Conservation (phyloP, 257 asterid genomes). For the Solanum appendiculatum region DNA sequence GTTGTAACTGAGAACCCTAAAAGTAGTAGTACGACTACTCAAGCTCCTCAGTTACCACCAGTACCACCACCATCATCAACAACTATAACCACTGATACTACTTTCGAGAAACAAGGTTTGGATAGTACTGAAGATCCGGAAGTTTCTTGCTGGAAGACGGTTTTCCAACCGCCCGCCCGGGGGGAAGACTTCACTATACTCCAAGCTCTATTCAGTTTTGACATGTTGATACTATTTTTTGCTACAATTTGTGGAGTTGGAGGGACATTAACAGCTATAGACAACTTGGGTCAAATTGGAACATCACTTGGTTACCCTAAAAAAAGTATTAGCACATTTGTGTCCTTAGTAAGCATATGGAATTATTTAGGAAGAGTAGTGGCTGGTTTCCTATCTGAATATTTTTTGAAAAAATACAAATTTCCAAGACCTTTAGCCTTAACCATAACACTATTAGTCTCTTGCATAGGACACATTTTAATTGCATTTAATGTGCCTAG, state of each 20-base stretch:
- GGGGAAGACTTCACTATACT: slow-evolving; percentile 75
- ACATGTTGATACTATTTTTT: slow-evolving; percentile 47
- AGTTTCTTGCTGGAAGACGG: slow-evolving; percentile 57
- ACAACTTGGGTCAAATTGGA: slow-evolving; percentile 65
- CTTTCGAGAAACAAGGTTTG: neutral
- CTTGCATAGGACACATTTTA: slow-evolving; percentile 56
- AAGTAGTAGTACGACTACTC: neutral
- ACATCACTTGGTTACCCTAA: slow-evolving; percentile 49
- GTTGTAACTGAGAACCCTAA: slow-evolving; percentile 16
- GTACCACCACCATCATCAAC: neutral
- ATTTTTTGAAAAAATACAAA: slow-evolving; percentile 38
- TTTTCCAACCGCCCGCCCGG: slow-evolving; percentile 42
- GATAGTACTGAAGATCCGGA: neutral
- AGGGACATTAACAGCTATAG: slow-evolving; percentile 73
- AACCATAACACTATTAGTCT: slow-evolving; percentile 28
- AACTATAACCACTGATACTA: neutral
- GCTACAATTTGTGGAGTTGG: slow-evolving; percentile 79
- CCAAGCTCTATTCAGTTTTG: slow-evolving; percentile 60
- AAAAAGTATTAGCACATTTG: slow-evolving; percentile 60
- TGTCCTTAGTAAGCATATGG: slow-evolving; percentile 79
- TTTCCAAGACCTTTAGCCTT: slow-evolving; percentile 59
- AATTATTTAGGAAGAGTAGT: slow-evolving; percentile 66
- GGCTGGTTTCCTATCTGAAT: slow-evolving; percentile 55
- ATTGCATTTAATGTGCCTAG: slow-evolving; percentile 52
- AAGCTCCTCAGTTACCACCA: neutral